Percentiles rank a stretch among this genome's conserved stretches.
Conservation (phyloP, 73 alveolate species). For the Paramecium pentaurelia region DNA sequence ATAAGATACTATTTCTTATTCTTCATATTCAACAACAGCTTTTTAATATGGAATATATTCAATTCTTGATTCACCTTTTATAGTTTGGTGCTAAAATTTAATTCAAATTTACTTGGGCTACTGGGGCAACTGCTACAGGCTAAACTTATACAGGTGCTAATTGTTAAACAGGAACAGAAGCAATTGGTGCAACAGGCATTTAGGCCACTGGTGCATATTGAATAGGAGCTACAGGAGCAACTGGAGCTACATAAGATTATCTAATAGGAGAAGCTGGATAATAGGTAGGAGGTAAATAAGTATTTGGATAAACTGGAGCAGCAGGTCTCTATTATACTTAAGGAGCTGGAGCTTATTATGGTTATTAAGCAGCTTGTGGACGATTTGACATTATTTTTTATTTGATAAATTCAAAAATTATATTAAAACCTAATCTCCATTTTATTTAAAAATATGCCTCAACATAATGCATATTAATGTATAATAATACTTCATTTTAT, state of each 20-base stretch:
- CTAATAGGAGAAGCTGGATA: slow-evolving; percentile 41
- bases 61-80: slow-evolving; percentile 65
- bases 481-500: neutral
- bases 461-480: neutral
- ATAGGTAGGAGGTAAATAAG: neutral
- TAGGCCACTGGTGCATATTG: slow-evolving; percentile 24
- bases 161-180: neutral
- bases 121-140: neutral
- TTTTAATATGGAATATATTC: slow-evolving; percentile 59
- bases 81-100: neutral
- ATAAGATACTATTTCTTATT: slow-evolving; percentile 43
- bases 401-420: neutral
- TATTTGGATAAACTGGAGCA: neutral
- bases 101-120: neutral
- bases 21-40: slow-evolving; percentile 60
- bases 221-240: neutral
- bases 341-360: neutral
- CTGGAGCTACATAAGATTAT: neutral
- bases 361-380: neutral
- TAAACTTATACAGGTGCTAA: neutral
- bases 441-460: neutral
- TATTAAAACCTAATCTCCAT: neutral
- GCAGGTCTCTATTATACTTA: neutral
- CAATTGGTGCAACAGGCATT: slow-evolving; percentile 10
- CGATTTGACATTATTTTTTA: neutral